phyloP scores from a whole-genome alignment of 2,329 filamentous ascomycete genomes.

The Calonectria henricotiae region DNA sequence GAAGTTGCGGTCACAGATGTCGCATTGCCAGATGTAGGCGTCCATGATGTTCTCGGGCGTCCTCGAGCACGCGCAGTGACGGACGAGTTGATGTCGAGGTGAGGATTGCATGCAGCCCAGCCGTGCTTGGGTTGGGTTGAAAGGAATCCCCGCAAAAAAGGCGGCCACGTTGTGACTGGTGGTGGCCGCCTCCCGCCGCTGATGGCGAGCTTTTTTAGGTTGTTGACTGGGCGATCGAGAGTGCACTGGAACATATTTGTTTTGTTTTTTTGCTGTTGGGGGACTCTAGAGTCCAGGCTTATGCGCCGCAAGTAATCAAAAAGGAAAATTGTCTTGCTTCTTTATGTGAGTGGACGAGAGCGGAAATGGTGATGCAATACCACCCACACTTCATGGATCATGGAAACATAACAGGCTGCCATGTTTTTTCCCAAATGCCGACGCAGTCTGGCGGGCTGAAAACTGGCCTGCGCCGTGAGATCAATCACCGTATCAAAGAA shows the following conservation, averaged over 20 bases:
- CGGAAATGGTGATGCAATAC: background rate
- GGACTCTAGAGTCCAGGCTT: too few species aligned
- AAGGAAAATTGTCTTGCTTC: too few species aligned
- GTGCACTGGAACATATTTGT: background rate
- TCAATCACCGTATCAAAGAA: background rate
- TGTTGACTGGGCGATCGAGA: background rate
- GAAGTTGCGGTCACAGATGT: background rate
- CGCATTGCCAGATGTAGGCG: background rate
- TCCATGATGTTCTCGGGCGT: background rate
- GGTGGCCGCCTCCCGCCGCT: background rate
- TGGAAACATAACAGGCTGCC: background rate
- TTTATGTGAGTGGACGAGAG: background rate
- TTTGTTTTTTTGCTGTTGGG: background rate
- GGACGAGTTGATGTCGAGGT: background rate
- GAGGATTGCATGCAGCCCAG: conserved; percentile 7
- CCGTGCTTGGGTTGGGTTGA: conserved; percentile 14
- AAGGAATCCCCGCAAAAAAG: conserved; percentile 4
- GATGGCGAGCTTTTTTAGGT: background rate
- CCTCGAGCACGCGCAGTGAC: too few species aligned
- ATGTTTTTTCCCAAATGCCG: background rate
- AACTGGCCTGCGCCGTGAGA: background rate
- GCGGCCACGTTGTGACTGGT: conserved; percentile 2
- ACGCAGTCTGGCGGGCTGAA: background rate
- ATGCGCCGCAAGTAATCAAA: too few species aligned
- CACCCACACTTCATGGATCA: background rate